Evolutionary conservation across 1,139 yeast genomes (phyloP).

Genomic region (Candida labiduridarum): DNA sequence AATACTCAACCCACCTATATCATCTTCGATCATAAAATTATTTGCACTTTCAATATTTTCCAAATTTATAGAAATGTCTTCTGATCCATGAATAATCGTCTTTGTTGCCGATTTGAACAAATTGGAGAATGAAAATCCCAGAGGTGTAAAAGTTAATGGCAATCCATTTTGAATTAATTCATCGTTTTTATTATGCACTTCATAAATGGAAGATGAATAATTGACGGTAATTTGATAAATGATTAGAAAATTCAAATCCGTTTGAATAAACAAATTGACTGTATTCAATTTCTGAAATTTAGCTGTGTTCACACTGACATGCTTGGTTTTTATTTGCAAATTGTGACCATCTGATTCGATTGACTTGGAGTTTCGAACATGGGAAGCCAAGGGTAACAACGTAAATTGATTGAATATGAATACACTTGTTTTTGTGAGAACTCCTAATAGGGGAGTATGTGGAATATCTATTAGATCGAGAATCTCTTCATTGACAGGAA

Average conservation of each 20-base stretch:
- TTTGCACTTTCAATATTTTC: constrained; percentile 44
- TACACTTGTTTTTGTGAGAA: constrained; percentile 32
- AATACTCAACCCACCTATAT: constrained; percentile 27
- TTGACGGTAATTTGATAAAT: constrained; percentile 38
- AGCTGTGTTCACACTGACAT: constrained; percentile 29
- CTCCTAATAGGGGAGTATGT: constrained; percentile 38
- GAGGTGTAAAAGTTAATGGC: constrained; percentile 33
- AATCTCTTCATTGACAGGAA: constrained; percentile 24
- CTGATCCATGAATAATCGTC: constrained; percentile 31
- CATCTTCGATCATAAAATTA: constrained; percentile 35
- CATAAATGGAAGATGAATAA: constrained; percentile 35
- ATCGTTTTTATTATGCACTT: constrained; percentile 29
- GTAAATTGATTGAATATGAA: constrained; percentile 33
- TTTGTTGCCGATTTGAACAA: constrained; percentile 41
- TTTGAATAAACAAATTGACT: constrained; percentile 37
- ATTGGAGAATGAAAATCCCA: constrained; percentile 30
- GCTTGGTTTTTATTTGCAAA: constrained; percentile 27
- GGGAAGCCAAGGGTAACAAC: constrained; percentile 38
- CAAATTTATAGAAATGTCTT: constrained; percentile 25
- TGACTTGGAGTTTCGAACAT: constrained; percentile 33
- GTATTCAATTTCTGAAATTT: constrained; percentile 29
- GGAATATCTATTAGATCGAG: constrained; percentile 31
- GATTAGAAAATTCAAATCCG: constrained; percentile 34
- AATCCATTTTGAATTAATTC: constrained; percentile 36
- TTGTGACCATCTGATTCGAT: constrained; percentile 38